Evolutionary conservation across 352 stramenopile genomes (phyloP), one percentile per base, ranked within the genome.

Genomic region (Sclerospora graminicola): DNA sequence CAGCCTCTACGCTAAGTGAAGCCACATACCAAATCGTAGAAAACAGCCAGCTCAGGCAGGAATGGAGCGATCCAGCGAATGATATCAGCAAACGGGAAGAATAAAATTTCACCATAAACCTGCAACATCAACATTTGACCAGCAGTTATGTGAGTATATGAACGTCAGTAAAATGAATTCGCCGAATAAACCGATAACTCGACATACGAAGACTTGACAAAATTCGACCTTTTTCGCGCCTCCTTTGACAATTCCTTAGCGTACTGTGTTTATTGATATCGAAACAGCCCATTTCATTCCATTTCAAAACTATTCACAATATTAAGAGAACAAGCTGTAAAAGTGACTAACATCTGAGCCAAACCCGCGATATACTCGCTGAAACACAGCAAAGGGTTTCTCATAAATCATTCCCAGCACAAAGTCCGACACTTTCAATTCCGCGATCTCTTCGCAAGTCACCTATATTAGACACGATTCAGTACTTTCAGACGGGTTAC

Each of bases 41-140:
- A 90, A 41, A 89, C 64, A 8, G 75, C 46, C 41, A 86, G 66
- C 34, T 84, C 69, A 0, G 74, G 76, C 9, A 91, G 60, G 6
- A 50, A 70, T 4, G 76, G 61, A 11, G 70, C 68, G 21, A 89
- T 56, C 47, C 54, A 87, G 20, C 67, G 66, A 21, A 92, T 70
- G 5, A 73, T 68, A 16, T 89, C 69, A 0, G 73, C 81, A 47
- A 92, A 92, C 13, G 77, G 77, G 38, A 92, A 90, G 47, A 92
- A 92, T 21, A 74, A 29, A 36, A 92, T 88, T 48, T 92, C 81
- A 13, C 81, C 81, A 34, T 90, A 92, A 31, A 89, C 71, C 80
- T 92, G 48, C 27, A 20, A 6, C 20, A 47, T 6, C 24, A n/a
- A 33, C 5, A 30, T 20, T 8, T 33, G 13, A 28, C 37, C 31